Base-by-base conservation (phyloP, 441 rosid genomes). In the Kokia cookei region DNA sequence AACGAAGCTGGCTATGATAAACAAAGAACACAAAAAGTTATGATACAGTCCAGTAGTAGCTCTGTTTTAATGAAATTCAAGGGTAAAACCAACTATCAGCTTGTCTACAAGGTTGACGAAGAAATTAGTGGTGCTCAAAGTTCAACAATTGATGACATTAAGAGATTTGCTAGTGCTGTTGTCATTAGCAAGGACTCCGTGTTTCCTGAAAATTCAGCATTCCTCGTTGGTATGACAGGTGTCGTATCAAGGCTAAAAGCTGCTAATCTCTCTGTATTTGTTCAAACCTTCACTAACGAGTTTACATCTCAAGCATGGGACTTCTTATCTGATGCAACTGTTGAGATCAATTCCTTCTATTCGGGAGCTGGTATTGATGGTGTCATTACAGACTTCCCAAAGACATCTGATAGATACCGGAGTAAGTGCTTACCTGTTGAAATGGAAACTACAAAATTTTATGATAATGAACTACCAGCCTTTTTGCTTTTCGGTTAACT, bases 331-430 rank as follows among this genome's bases (percentile, higher is more conserved):
- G 91, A 88, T 82, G 77, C 89, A 40, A 86, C 88, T 0, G 78
- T 84, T 29, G 86, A 88, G 85, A 72, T 88, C 73, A 75, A 83
- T 73, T 62, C 78, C 29, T 84, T 76, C 74, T 77, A 73, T 42
- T 0, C 0, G 17, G 80, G 32, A 61, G 37, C 32, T 4, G 2
- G 24, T 1, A 27, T 88, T 15, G 75, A 80, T 76, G 91, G 87
- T 63, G 79, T 88, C 72, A 66, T 88, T 75, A 88, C 91, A 22
- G 88, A 80, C 78, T 88, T 88, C 81, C 91, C 89, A 24, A 85
- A 76, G 75, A 88, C 89, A 32, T 72, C 89, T 73, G 83, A 83
- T 78, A 76, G 83, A 76, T 88, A 86, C 74, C 81, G 73, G 77
- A 86, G 91, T 88, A 88, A 82, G 77, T 74, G 45, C 51, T 63